These are phyloP conservation scores for Davidsoniella virescens DNA, from an alignment of 2,329 filamentous ascomycete species.

Conservation along the genomic window DNA sequence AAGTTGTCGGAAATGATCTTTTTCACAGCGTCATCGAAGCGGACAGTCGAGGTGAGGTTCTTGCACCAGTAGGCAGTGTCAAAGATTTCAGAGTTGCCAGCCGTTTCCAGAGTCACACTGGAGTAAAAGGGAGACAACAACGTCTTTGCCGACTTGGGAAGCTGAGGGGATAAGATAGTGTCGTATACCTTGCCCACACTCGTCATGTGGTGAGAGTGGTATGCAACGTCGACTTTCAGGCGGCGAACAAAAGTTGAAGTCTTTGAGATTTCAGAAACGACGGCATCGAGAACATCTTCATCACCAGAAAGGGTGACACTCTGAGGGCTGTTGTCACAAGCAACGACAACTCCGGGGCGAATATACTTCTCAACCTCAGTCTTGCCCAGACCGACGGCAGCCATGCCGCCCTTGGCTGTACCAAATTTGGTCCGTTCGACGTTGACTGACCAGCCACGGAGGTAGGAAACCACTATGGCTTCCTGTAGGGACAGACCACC, in stretches of 20 bases:
- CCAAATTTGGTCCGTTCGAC: background rate
- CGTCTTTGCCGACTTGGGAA: too few species aligned
- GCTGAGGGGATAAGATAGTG: too few species aligned
- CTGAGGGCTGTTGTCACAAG: conserved; percentile 23
- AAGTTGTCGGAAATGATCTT: background rate
- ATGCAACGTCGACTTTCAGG: conserved; percentile 14
- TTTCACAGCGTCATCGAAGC: conserved; percentile 15
- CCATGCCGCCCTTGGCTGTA: conserved; percentile 18
- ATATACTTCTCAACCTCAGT: conserved; percentile 10
- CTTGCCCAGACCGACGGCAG: conserved; percentile 18
- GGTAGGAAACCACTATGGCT: conserved; percentile 20
- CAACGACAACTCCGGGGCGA: conserved; percentile 18
- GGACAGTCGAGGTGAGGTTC: conserved; percentile 20
- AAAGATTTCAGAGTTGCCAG: too few species aligned
- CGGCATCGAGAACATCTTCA: conserved; percentile 15
- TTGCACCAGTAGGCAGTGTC: conserved; percentile 17
- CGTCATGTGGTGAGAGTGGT: conserved; percentile 22
- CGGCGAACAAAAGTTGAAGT: conserved; percentile 15
- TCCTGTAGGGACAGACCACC: conserved; percentile 15
- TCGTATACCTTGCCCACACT: too few species aligned
- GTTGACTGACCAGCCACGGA: conserved; percentile 17
- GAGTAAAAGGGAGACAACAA: too few species aligned
- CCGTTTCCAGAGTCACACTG: too few species aligned
- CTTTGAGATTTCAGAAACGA: conserved; percentile 10
- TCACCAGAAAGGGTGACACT: conserved; percentile 24